Percentiles rank a stretch among this genome's conserved stretches.
phyloP scores from a whole-genome alignment of 2,329 filamentous ascomycete species.

The Endothia cerciana region DNA sequence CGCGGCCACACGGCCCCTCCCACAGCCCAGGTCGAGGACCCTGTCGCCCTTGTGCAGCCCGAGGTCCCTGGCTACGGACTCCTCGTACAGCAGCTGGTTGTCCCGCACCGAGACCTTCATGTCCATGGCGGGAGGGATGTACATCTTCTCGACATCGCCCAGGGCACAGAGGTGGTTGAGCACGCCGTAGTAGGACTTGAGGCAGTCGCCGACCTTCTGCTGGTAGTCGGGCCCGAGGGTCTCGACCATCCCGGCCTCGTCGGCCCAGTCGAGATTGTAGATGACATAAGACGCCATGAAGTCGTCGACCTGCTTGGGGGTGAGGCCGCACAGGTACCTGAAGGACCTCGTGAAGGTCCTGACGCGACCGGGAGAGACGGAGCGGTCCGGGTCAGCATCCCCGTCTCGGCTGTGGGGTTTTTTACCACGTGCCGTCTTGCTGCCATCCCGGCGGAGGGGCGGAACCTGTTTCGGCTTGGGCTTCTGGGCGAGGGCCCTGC shows the following conservation, averaged over 20 bases:
- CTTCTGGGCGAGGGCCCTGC: not conserved
- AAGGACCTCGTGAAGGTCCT: slow-evolving; percentile 55
- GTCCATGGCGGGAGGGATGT: slow-evolving; percentile 59
- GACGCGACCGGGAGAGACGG: slow-evolving; percentile 51
- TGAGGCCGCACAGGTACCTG: slow-evolving; percentile 52
- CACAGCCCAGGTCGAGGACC: slow-evolving; percentile 57
- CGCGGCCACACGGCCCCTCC: slow-evolving; percentile 56
- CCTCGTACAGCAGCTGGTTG: slow-evolving; percentile 58
- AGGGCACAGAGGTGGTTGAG: slow-evolving; percentile 59
- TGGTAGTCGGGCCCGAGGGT: slow-evolving; percentile 54
- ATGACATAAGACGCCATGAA: slow-evolving; percentile 62
- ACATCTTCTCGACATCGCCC: slow-evolving; percentile 62
- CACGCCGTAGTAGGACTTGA: slow-evolving; percentile 57
- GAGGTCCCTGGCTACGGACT: slow-evolving; percentile 52
- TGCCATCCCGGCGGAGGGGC: slow-evolving; percentile 21
- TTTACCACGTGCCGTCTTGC: slow-evolving; percentile 18
- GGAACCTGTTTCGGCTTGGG: slow-evolving; percentile 14
- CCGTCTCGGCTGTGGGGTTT: slow-evolving; percentile 10
- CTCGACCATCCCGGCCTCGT: slow-evolving; percentile 52
- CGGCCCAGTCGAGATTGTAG: slow-evolving; percentile 59
- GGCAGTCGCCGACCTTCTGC: slow-evolving; percentile 53
- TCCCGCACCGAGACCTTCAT: slow-evolving; percentile 52
- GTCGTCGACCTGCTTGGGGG: slow-evolving; percentile 55
- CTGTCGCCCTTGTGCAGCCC: slow-evolving; percentile 48
- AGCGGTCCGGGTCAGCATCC: slow-evolving; percentile 43